Base-by-base conservation (phyloP, 129 eudicot species). In the Centaurea solstitialis region DNA sequence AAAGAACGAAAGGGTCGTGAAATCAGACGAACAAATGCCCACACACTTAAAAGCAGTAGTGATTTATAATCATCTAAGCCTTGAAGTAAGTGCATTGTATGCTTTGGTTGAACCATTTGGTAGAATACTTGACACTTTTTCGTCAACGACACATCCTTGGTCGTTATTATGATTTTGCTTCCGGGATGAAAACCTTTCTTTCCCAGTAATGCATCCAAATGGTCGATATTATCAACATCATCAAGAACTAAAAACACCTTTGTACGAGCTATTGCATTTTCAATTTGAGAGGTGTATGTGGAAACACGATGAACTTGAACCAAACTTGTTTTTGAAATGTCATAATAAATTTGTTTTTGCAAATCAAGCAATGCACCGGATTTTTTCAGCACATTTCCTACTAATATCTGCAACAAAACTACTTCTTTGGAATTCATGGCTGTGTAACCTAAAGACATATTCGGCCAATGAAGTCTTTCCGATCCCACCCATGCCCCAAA, bases 81-180 rank as follows among this genome's bases (percentile, higher is more conserved):
- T 39, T 68, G 3, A 17, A 80, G 76, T 38, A 61, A 59, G 69
- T 53, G 11, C n/a, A 7, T 12, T 12, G 61, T 70, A 35, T 71
- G 78, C 67, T n/a, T 77, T 59, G 17, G 73, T 26, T 20, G 35
- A 69, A 62, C 73, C 43, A 23, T 40, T 9, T 23, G 47, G 68
- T 24, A 12, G 26, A 68, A 78, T 68, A 73, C 7, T 8, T 20
- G 37, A 38, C 20, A 50, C 13, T 43, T 50, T 57, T 77, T 38
- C 12, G 74, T 57, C 35, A 84, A 43, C 0, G 61, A 43, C 41
- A 33, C 65, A 15, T 78, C 26, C 50, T 76, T 74, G 35, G 89
- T 82, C 1, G 89, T 86, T 4, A 86, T 61, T 61, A 82, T 82
- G 17, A 82, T 37, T 82, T 79, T 86, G 72, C 89, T 82, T 68